Conservation (phyloP, 805 yeast species). For the Hanseniaspora jakobsenii region DNA sequence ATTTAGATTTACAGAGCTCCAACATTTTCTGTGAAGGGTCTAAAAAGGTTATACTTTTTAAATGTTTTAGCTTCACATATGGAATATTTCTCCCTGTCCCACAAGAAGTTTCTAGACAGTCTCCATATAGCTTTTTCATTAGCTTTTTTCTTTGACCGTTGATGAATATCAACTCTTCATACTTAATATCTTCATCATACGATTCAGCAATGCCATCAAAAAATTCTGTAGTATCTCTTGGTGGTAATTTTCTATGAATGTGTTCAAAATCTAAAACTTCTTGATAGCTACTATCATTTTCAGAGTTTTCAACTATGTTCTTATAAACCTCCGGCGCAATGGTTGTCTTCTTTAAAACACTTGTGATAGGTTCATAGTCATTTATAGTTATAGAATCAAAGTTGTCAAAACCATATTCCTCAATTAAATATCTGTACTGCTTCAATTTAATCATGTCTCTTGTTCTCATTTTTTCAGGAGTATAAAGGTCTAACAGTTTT, state of each 20-base stretch:
- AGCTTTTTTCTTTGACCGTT: conserved; percentile 63
- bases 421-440: conserved; percentile 45
- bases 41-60: conserved; percentile 67
- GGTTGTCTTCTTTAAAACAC: conserved; percentile 22
- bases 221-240: conserved; percentile 70
- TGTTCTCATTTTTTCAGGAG: conserved; percentile 46
- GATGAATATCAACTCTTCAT: conserved; percentile 38
- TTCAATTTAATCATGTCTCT: conserved; percentile 49
- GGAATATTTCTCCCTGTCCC: conserved; percentile 92
- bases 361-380: conserved; percentile 26
- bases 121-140: conserved; percentile 69
- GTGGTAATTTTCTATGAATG: conserved; percentile 38
- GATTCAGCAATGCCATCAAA: conserved; percentile 66
- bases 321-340: conserved; percentile 7
- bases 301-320: conserved; percentile 13
- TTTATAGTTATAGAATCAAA: conserved; percentile 27
- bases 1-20: conserved; percentile 63
- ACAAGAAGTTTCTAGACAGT: conserved; percentile 85
- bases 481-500: conserved; percentile 44
- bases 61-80: conserved; percentile 46
- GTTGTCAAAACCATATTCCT: conserved; percentile 27
- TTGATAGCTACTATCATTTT: conserved; percentile 18
- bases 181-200: conserved; percentile 67
- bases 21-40: conserved; percentile 84
- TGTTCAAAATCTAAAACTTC: conserved; percentile 10